These are phyloP conservation scores for Leccinum incarnatum DNA, from an alignment of 768 basidiomycete genomes.

Conservation along the genomic window DNA sequence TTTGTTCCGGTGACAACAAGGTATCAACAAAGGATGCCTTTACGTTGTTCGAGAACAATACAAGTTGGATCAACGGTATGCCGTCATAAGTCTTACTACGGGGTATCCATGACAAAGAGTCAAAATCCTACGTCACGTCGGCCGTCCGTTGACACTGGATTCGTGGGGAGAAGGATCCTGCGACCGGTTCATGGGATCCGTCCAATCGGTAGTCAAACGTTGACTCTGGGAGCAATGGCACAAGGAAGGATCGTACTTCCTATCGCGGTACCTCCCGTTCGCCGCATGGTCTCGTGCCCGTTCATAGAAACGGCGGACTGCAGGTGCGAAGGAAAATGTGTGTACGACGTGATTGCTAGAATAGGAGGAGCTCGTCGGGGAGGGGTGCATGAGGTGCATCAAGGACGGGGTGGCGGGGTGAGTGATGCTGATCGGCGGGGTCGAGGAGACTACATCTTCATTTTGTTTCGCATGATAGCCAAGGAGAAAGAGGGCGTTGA, in stretches of 20 bases:
- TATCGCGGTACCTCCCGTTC: conserved; percentile 27
- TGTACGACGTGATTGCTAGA: conserved; percentile 17
- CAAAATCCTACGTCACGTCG: conserved; percentile 17
- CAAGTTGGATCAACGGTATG: conserved; percentile 63
- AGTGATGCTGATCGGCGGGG: conserved; percentile 29
- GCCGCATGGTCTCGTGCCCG: conserved; percentile 19
- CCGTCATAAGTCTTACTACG: neutral
- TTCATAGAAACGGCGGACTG: conserved; percentile 20
- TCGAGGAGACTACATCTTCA: conserved; percentile 26
- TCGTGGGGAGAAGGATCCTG: conserved; percentile 21
- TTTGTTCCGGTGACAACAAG: conserved; percentile 50
- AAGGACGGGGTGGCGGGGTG: conserved; percentile 33
- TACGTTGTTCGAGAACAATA: conserved; percentile 67
- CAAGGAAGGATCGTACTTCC: conserved; percentile 19
- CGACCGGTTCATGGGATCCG: conserved; percentile 15
- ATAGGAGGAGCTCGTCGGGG: conserved; percentile 21
- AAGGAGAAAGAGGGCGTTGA: no score
- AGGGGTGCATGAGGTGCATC: conserved; percentile 29
- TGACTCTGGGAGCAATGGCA: no score
- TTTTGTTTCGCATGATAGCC: no score
- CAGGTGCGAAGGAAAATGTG: conserved; percentile 8
- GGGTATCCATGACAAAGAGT: neutral
- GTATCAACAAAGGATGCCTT: conserved; percentile 69
- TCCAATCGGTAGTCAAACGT: neutral
- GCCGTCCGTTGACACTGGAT: conserved; percentile 22